Evolutionary conservation across 495 filamentous ascomycete genomes (phyloP), one percentile per base, ranked within the genome.

Genomic region (Hypomontagnella monticulosa): DNA sequence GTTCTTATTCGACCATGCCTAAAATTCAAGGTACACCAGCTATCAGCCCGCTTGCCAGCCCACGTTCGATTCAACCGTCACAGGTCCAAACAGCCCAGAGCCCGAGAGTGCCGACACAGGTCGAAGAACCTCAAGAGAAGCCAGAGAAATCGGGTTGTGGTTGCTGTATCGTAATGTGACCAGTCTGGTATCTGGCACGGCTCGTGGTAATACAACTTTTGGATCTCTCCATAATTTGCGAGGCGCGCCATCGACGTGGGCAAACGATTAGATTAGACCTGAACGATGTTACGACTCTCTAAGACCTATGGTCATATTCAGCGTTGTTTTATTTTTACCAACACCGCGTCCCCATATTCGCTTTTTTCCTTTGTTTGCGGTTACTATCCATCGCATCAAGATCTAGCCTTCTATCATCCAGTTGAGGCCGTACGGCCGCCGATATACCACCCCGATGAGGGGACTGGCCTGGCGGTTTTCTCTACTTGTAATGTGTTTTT

Each of bases 1-100:
- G 78, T 30, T 83, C 82, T 14, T 86, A 86, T 62, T 85, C 82
- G 16, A 83, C 81, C 4, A 85, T 86, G 78, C 84, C 84, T n/a
- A 84, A 76, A 68, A 84, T 86, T 41, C 71, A 77, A 30, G 81
- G 80, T 16, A 73, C 71, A 32, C 76, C 76, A 16, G 58, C 69
- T 16, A 67, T 75, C 49, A 80, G 73, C 62, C 73, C 79, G 12
- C 51, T 79, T 37, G 72, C 73, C 4, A 79, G 76, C 52, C 73
- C 77, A 47, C 70, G 71, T 62, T 58, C 76, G 11, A 69, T 72
- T 10, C 62, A 66, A 47, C 71, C 63, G 47, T 57, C 61, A 15
- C 69, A 66, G 23, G 46, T 63, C 30, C 73, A 74, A 44, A 33
- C 66, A 30, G 49, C 44, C 30, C 68, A 61, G 19, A 66, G 56